Evolutionary conservation across 164 flowering plant genomes (phyloP), one percentile per base, ranked within the genome.

Genomic region (Stephania yunnanensis): DNA sequence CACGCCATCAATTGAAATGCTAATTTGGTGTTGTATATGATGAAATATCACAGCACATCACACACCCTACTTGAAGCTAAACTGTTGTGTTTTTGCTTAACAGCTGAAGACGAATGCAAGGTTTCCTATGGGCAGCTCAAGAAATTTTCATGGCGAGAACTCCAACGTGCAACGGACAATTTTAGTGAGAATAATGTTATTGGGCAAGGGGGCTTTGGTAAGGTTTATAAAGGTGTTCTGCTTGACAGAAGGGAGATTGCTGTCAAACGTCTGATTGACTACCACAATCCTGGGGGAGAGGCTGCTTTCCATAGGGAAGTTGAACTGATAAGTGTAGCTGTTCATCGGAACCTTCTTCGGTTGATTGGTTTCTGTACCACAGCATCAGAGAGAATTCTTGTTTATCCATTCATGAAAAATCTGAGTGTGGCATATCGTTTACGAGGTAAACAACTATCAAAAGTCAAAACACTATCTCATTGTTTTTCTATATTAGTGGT

Each of bases 201-300:
- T 72, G 93, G 91, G 31, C 86, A 80, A 68, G 93, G 91, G 63
- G 93, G 93, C 9, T 89, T 86, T 78, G 89, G 87, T 46, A 82
- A 87, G 72, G 90, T 89, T 7, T 89, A 87, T 78, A 86, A 80
- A 70, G 89, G 90, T 53, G 71, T 78, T 75, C 86, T 81, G 64
- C 46, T 74, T 29, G 81, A 79, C 77, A 74, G 76, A 25, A 84
- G 84, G n/a, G 78, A 82, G 69, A 84, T 89, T 73, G 93, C 93
- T n/a, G 87, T 87, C 31, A 89, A 89, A 79, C 83, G 93, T 68
- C 70, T 89, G 66, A 87, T 81, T 45, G 89, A 88, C 71, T 83
- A 86, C 73, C 81, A 83, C 74, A 83, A 82, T 71, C 81, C 82
- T 70, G 89, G 87, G 53, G 90, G 90, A 55, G 87, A 87, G 80